Evolutionary conservation across 768 basidiomycete genomes (phyloP), one percentile per base, ranked within the genome.

Genomic region (Agrocybe praecox): DNA sequence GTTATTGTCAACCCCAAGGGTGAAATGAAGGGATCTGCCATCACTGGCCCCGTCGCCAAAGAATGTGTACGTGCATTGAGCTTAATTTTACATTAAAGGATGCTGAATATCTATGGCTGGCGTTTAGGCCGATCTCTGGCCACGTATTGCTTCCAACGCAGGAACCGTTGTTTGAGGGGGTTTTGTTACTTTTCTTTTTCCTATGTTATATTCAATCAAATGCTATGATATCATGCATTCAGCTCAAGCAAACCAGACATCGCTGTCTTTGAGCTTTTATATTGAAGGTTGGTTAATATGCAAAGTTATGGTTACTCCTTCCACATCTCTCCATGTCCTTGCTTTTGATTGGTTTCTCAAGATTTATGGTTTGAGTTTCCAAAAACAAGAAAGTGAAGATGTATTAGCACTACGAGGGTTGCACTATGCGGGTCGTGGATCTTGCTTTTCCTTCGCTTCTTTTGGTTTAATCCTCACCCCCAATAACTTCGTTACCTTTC

Each of bases 1-100:
- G 95, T 96, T 53, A 96, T 96, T 60, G 94, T 98, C 67, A 98
- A 97, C 81, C 90, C 92, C 70, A 98, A 98, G 84, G 96, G 96
- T 68, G 97, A 99, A 81, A 99, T 99, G 97, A 99, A 99, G 83
- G 96, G 96, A 49, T 96, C 93, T 51, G 92, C 93, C 58, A 96
- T 97, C 71, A 92, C 94, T 33, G 94, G 94, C 55, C 95, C 94
- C 40, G 93, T 99, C 60, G 97, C 96, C 79, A 99, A 98, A 87
- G 96, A 98, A 93, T 98, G 97, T 71, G 92, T 94, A 72, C 42
- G 92, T 87, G 43, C 8, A 32, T 49, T 46, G 21, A 5, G 46
- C 23, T 32, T 21, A 24, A 26, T 58, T 17, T 34, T 33, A 17
- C n/a, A 42, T 29, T 48, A 29, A 26, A n/a, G 6, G n/a, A 40